These are phyloP conservation scores for Termitomyces eurrhizus DNA, from an alignment of 768 basidiomycete species.

Conservation along the genomic window DNA sequence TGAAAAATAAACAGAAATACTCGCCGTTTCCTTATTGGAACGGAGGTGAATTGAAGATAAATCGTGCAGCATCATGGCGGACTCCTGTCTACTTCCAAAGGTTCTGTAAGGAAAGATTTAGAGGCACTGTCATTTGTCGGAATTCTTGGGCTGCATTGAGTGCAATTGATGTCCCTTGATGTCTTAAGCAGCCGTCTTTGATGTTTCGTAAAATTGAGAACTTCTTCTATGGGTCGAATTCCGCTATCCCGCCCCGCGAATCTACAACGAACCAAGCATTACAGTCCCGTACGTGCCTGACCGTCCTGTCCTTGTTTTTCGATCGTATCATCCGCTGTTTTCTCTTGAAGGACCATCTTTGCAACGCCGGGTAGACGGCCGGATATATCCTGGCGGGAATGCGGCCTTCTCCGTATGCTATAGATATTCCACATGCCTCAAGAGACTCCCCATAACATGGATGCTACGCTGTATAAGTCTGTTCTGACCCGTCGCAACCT, in stretches of 20 bases:
- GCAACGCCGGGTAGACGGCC: not conserved
- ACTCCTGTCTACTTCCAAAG: not conserved
- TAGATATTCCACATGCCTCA: not conserved
- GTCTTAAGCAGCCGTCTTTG: no score
- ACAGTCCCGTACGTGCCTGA: not conserved
- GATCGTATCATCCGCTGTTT: no score
- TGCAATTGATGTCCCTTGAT: not conserved
- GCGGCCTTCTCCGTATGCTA: not conserved
- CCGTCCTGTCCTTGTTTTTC: no score
- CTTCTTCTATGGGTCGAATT: not conserved
- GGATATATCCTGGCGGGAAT: not conserved
- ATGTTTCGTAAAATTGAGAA: not conserved
- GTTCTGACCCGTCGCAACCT: slow-evolving; percentile 27
- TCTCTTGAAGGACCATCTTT: not conserved
- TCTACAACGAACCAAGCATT: no score
- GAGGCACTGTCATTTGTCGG: not conserved
- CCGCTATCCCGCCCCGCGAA: no score
- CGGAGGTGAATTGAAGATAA: not conserved
- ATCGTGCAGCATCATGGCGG: not conserved
- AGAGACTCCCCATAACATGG: slow-evolving; percentile 2
- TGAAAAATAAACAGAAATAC: no score
- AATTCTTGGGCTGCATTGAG: not conserved
- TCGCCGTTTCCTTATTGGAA: not conserved
- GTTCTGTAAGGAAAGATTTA: not conserved
- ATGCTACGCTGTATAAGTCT: slow-evolving; percentile 23